Base-by-base conservation (phyloP, 2,329 filamentous ascomycete species). In the Fusarium pseudonygamai region DNA sequence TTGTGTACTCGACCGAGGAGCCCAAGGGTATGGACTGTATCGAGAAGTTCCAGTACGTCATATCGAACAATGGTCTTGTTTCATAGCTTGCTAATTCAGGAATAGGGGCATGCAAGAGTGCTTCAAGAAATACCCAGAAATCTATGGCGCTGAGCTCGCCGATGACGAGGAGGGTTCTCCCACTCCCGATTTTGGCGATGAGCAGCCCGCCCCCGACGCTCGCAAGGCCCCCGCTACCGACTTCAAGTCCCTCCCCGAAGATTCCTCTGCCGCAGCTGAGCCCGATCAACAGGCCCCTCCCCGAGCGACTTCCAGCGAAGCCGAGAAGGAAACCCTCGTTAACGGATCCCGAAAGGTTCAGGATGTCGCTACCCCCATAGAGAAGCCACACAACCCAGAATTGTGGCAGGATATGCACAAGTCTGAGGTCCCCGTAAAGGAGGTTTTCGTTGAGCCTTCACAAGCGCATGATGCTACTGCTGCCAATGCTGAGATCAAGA, bases 11-110 rank as follows among this genome's bases (percentile, higher is more conserved):
- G 7, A 91, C 90, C 46, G 94, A 97, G 81, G 96, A 99, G 81
- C 95, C 95, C 40, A 99, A 99, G 90, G 96, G 96, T 58, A 96
- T 97, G 86, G 95, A 98, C 81, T 98, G 95, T 85, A 96, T 98
- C 80, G 95, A 97, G 34, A 97, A 96, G 85, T 98, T 98, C 88
- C 95, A 97, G 94, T 96, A 87, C 52, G 93, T 88, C 50, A 30
- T 26, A 13, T 24, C 15, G 8, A 52, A 39, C 22, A 22, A 22
- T 22, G 15, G 1, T 8, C 10, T n/a, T 52, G n/a, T 14, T 32
- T 42, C 14, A 2, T 14, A 16, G 4, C 9, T 45, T 62, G 40
- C 69, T 82, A 78, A 86, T 65, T 43, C 71, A 60, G 60, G 28
- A 65, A 78, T 76, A 97, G 95, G 88, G 91, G 88, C 78, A 99